Conservation (phyloP, 805 yeast species). For the Komagataella pastoris region DNA sequence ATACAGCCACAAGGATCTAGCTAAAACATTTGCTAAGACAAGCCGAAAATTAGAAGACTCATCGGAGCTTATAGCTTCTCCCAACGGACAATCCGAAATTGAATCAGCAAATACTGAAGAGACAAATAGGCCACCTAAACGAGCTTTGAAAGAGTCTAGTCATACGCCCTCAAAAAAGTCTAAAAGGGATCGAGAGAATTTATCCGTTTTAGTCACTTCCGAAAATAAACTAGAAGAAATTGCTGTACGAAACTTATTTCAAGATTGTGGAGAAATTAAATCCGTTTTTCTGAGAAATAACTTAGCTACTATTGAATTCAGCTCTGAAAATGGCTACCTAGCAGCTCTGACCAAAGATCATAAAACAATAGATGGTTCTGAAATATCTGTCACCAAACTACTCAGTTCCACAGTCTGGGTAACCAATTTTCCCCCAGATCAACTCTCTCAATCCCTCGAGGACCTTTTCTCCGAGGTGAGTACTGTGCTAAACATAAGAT, state of each 20-base stretch:
- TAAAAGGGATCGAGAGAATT: conserved; percentile 43
- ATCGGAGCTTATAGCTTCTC: not conserved
- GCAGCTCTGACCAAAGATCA: conserved; percentile 48
- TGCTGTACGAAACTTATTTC: conserved; percentile 29
- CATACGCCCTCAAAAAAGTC: not conserved
- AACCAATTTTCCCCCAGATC: conserved; percentile 57
- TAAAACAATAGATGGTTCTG: conserved; percentile 28
- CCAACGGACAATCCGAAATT: conserved; percentile 5
- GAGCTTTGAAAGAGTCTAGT: not conserved
- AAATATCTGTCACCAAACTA: conserved; percentile 31
- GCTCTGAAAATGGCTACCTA: conserved; percentile 29
- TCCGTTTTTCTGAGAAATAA: conserved; percentile 10
- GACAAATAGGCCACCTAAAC: not conserved
- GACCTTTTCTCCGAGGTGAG: conserved; percentile 27
- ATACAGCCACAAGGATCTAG: conserved; percentile 1
- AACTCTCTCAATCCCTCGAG: conserved; percentile 23
- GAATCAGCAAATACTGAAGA: not conserved
- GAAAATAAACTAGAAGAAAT: conserved; percentile 23
- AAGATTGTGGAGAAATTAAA: conserved; percentile 45
- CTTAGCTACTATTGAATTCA: conserved; percentile 49
- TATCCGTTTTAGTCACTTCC: conserved; percentile 38
- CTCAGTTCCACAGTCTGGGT: conserved; percentile 50
- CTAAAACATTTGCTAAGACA: not conserved
- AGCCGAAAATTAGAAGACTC: not conserved
- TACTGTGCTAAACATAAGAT: conserved; percentile 33